Evolutionary conservation across 441 rosid species (phyloP).

Genomic region (Francoa sonchifolia): DNA sequence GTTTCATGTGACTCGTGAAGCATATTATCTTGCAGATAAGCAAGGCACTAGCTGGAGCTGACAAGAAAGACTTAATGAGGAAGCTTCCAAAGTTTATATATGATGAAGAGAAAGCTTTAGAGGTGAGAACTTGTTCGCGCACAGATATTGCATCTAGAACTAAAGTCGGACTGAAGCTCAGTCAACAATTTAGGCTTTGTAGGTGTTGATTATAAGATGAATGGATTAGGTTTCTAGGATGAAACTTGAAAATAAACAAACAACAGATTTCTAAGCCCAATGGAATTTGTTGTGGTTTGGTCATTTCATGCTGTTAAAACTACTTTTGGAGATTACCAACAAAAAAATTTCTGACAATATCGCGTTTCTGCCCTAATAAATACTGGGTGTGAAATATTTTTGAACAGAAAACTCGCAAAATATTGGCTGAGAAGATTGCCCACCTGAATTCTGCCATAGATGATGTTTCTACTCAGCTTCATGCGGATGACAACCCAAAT

Average conservation of each 20-base stretch:
- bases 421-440: slow-evolving; percentile 29
- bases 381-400: not conserved
- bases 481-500: too few species aligned
- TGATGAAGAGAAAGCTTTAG: slow-evolving; percentile 18
- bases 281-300: too few species aligned
- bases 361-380: not conserved
- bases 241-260: too few species aligned
- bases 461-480: too few species aligned
- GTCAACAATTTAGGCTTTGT: too few species aligned
- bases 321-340: not conserved
- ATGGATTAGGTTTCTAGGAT: too few species aligned
- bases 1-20: too few species aligned
- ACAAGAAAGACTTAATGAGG: slow-evolving; percentile 14
- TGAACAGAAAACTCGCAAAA: slow-evolving; percentile 27
- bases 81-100: slow-evolving; percentile 16
- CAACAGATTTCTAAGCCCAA: too few species aligned
- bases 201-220: too few species aligned
- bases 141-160: too few species aligned
- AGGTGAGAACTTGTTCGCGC: slow-evolving; percentile 6
- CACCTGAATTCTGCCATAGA: slow-evolving; percentile 40
- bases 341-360: not conserved
- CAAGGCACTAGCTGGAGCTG: slow-evolving; percentile 15
- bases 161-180: too few species aligned
- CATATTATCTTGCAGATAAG: slow-evolving; percentile 35
- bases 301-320: too few species aligned